phyloP scores from a whole-genome alignment of 179 eudicot species.

The Silene vulgaris region DNA sequence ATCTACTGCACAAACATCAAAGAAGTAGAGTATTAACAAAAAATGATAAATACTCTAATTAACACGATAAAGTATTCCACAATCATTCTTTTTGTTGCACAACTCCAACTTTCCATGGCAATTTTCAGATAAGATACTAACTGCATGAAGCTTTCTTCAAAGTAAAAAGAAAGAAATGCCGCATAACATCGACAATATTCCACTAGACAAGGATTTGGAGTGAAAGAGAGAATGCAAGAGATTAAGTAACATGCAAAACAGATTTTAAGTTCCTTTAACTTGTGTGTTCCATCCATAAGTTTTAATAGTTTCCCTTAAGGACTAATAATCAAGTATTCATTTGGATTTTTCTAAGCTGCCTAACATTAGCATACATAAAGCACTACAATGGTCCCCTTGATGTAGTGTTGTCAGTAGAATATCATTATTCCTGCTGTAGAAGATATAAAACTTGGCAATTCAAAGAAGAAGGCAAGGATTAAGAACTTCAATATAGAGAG shows the following conservation, averaged over 20 bases:
- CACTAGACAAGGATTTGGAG: background rate
- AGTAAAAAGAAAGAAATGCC: background rate
- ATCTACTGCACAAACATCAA: slow-evolving; percentile 53
- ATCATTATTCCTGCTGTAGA: background rate
- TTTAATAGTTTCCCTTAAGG: background rate
- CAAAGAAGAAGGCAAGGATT: background rate
- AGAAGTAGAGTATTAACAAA: slow-evolving; percentile 2
- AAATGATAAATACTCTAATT: background rate
- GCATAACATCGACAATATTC: background rate
- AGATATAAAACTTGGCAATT: background rate
- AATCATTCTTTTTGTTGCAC: background rate
- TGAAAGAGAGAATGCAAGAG: too few relatives aligned
- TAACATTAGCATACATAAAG: background rate
- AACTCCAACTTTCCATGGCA: background rate
- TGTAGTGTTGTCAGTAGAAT: background rate
- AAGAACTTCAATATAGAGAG: background rate
- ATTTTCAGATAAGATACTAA: background rate
- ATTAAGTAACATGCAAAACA: background rate
- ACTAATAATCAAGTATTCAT: slow-evolving; percentile 2
- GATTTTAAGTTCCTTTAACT: background rate
- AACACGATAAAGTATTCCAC: background rate
- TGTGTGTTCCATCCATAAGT: slow-evolving; percentile 7
- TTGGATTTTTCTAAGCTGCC: background rate
- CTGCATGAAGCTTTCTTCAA: background rate
- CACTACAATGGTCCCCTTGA: background rate